phyloP scores from a whole-genome alignment of 2,329 filamentous ascomycete genomes.

The Coniochaeta sp. region DNA sequence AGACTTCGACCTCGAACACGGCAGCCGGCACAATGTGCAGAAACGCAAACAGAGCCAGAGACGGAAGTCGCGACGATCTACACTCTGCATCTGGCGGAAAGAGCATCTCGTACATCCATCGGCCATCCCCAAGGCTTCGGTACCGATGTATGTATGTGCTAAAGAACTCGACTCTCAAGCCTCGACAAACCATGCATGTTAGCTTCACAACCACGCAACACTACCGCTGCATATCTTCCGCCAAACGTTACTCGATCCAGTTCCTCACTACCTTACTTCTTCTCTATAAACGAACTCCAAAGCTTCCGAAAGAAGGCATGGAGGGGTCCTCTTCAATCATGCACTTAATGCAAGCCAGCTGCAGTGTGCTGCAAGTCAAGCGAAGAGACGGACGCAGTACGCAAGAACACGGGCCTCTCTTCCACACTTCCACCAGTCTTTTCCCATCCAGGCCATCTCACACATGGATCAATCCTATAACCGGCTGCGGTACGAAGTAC shows the following conservation, averaged over 20 bases:
- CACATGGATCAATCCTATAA: constrained; percentile 1
- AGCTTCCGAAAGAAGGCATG: not conserved
- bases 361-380: not conserved
- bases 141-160: no score
- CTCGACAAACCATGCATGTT: no score
- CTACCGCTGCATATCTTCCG: no score
- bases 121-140: no score
- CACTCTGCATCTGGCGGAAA: not conserved
- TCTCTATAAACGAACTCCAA: not conserved
- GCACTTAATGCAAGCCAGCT: not conserved
- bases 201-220: no score
- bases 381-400: not conserved
- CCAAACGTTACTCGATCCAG: no score
- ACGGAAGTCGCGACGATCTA: no score
- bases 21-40: not conserved
- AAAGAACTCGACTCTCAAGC: no score
- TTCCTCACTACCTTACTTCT: no score
- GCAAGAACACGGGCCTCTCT: not conserved
- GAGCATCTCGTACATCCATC: not conserved
- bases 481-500: not conserved
- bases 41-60: not conserved
- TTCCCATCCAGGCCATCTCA: not conserved
- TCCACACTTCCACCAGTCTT: not conserved
- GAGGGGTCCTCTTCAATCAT: not conserved
- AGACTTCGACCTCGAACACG: not conserved